Evolutionary conservation across 2,329 filamentous ascomycete species (phyloP).

Genomic region (Phaeosphaeriaceae sp.): DNA sequence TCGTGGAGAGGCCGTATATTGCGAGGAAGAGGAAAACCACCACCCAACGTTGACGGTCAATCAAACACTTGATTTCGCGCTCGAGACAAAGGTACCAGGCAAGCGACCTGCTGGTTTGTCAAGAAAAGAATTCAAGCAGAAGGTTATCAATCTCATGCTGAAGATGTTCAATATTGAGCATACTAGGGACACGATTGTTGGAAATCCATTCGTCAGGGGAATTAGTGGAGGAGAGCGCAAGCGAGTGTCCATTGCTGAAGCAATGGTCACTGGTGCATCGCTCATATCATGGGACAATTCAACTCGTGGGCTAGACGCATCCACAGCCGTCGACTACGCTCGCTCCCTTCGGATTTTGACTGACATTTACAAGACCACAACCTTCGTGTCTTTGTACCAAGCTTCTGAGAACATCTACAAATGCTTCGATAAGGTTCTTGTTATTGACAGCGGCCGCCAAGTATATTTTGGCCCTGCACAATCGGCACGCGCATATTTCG

Average conservation of each 20-base stretch:
- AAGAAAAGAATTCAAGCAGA: conserved; percentile 76
- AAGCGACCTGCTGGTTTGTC: conserved; percentile 77
- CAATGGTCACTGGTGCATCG: conserved; percentile 75
- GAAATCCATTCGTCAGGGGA: conserved; percentile 77
- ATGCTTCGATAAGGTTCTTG: conserved; percentile 83
- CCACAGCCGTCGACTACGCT: conserved; percentile 57
- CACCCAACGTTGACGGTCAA: conserved; percentile 85
- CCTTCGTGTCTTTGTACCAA: conserved; percentile 86
- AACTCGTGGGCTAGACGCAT: conserved; percentile 57
- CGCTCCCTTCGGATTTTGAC: conserved; percentile 66
- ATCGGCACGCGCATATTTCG: conserved; percentile 76
- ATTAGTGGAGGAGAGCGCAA: conserved; percentile 81
- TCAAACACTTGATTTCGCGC: conserved; percentile 83
- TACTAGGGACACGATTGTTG: conserved; percentile 82
- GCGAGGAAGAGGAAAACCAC: conserved; percentile 85
- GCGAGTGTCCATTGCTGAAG: conserved; percentile 82
- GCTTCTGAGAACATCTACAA: conserved; percentile 82
- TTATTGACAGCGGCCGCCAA: conserved; percentile 77
- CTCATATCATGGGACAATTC: conserved; percentile 69
- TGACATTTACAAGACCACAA: conserved; percentile 81
- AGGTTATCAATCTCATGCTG: conserved; percentile 74
- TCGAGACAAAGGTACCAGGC: conserved; percentile 83
- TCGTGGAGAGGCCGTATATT: conserved; percentile 84
- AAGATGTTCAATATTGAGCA: conserved; percentile 96
- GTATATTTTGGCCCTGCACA: conserved; percentile 75